Base-by-base conservation (phyloP, 106 monocot genomes). In the Dendrobium officinale region DNA sequence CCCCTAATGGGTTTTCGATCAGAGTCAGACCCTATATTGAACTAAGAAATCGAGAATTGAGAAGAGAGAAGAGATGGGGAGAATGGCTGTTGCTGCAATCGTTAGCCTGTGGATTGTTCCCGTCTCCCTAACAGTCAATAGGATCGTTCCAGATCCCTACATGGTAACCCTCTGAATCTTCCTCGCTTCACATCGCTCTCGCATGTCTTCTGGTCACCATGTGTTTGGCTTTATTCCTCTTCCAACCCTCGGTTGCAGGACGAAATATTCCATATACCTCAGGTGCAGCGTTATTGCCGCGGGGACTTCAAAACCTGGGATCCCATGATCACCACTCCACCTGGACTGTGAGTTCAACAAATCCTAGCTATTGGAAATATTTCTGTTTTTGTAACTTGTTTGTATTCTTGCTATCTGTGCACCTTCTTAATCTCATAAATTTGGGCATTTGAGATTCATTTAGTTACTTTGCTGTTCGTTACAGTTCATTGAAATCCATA, bases 291-390 rank as follows among this genome's bases (percentile, higher is more conserved):
- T 31, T 95, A 99, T 83, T 99, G 98, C 82, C 41, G 75, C 31
- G 93, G 98, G 31, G 85, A 95, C 64, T 91, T 95, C 81, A 67
- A 81, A 42, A 84, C 79, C 48, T 99, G 98, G 98, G 93, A 99
- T 93, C 95, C 98, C 75, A 99, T 95, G 98, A 99, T 95, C 83
- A 99, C 98, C 67, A 95, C 98, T 40, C 98, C 93, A 79, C 98
- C 98, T 81, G 98, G 98, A 55, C 47, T 99, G 98, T 95, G 72
- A 89, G 95, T 81, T 49, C 47, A 56, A 42, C 2, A 74, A 44
- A 44, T 18, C 42, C 5, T 5, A 74, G 19, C 17, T 42, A 4
- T 44, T 74, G 18, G 74, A n/a, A 41, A 43, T 20, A 44, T 74
- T 74, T 74, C 42, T 51, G 10, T 51, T 51, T 51, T 11, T 51